These are phyloP conservation scores for Sphaceloma murrayae DNA, from an alignment of 2,329 filamentous ascomycete species.

Conservation along the genomic window DNA sequence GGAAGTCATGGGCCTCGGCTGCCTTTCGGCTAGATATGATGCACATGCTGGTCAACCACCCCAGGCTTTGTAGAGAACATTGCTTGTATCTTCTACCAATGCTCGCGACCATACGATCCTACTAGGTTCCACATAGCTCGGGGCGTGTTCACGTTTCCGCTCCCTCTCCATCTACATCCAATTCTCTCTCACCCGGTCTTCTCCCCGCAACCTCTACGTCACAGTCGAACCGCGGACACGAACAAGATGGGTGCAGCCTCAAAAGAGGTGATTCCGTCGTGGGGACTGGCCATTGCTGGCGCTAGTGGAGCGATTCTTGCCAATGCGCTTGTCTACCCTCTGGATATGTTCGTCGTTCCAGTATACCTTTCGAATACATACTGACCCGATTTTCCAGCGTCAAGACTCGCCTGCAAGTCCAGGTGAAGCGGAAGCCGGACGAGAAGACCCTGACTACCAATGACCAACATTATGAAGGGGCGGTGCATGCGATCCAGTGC, in stretches of 20 bases:
- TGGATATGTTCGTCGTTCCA: constrained; percentile 69
- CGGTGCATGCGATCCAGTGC: constrained; percentile 77
- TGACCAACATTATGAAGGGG: constrained; percentile 71
- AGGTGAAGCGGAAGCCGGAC: constrained; percentile 57
- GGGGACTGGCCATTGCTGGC: constrained; percentile 86
- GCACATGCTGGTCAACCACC: constrained; percentile 14
- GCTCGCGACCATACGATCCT: too few relatives aligned
- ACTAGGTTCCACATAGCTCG: too few relatives aligned
- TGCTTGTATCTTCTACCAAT: too few relatives aligned
- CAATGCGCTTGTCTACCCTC: constrained; percentile 88
- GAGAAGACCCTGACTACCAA: constrained; percentile 36
- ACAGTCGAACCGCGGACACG: too few relatives aligned
- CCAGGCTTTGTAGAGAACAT: too few relatives aligned
- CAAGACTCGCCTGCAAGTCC: constrained; percentile 92
- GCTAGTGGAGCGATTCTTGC: constrained; percentile 88
- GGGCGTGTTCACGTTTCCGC: too few relatives aligned
- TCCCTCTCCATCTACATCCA: too few relatives aligned
- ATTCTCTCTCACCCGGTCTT: neutral
- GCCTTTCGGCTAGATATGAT: constrained; percentile 13
- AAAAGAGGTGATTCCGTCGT: constrained; percentile 71
- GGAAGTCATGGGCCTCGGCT: constrained; percentile 14
- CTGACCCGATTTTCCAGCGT: constrained; percentile 49
- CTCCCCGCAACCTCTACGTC: neutral
- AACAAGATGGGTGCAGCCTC: constrained; percentile 45
- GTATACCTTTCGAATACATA: neutral